Conservation (phyloP, 805 yeast species). For the Metschnikowia hibisci region DNA sequence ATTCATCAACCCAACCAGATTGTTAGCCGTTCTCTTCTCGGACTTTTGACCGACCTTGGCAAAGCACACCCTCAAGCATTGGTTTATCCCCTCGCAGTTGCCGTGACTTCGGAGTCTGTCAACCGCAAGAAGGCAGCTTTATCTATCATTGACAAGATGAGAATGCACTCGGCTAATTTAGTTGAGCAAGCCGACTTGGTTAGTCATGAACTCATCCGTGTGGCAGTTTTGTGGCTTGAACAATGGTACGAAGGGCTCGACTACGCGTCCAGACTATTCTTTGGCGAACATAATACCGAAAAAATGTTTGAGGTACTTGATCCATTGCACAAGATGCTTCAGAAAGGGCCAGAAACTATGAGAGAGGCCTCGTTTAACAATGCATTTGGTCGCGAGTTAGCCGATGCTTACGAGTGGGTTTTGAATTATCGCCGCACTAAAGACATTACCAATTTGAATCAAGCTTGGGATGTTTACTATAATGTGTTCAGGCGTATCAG, state of each 20-base stretch:
- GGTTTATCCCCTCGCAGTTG: slow-evolving; percentile 92
- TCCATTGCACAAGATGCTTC: slow-evolving; percentile 81
- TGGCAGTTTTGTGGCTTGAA: slow-evolving; percentile 96
- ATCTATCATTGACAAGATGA: slow-evolving; percentile 87
- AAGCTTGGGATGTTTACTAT: slow-evolving; percentile 97
- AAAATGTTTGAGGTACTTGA: slow-evolving; percentile 90
- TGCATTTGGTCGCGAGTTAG: slow-evolving; percentile 88
- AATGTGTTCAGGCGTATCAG: slow-evolving; percentile 89
- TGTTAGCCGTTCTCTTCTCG: slow-evolving; percentile 76
- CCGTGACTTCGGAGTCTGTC: slow-evolving; percentile 87
- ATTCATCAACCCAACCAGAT: slow-evolving; percentile 91
- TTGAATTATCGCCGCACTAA: slow-evolving; percentile 77
- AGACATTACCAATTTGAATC: slow-evolving; percentile 84
- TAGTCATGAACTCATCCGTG: slow-evolving; percentile 89
- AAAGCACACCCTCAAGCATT: slow-evolving; percentile 96
- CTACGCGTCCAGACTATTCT: slow-evolving; percentile 90
- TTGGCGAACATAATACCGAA: slow-evolving; percentile 91
- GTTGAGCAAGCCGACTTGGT: slow-evolving; percentile 93
- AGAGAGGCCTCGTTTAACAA: slow-evolving; percentile 90
- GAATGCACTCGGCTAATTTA: slow-evolving; percentile 75
- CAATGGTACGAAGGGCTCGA: slow-evolving; percentile 97
- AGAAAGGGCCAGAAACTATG: slow-evolving; percentile 85
- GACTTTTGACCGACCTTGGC: slow-evolving; percentile 81
- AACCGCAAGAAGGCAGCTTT: slow-evolving; percentile 89
- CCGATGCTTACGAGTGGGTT: slow-evolving; percentile 93